Base-by-base conservation (phyloP, 345 rosid species). In the Adansonia digitata region DNA sequence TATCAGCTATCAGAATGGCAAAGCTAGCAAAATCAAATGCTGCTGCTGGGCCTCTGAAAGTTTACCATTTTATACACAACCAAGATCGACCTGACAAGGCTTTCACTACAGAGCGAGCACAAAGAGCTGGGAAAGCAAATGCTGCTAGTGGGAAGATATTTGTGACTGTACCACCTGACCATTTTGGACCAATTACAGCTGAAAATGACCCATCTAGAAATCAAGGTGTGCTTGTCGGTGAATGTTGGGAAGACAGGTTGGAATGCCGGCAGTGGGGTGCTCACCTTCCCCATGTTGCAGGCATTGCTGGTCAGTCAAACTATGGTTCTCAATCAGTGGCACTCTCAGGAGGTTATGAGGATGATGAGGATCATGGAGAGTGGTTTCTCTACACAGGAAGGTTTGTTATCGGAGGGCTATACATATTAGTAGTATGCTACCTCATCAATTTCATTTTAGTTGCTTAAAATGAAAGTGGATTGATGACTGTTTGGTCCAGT, bases 331-430 rank as follows among this genome's bases (percentile, higher is more conserved):
- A 90, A 67, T 92, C 93, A 0, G 90, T 92, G 56, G 92, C 83
- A 0, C 90, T 90, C 37, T 84, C 89, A 3, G 92, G 97, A 65
- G 93, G 97, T 11, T 92, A 89, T 51, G 57, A 78, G 68, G 95
- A 92, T 52, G 97, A 92, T 17, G 92, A 89, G 77, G 97, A 92
- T 37, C 95, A 89, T 53, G 97, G 95, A 18, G 93, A 92, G 69
- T 88, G 97, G 97, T 92, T 90, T 69, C 90, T 90, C 45, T 90
- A 86, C 83, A 90, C 95, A 7, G 92, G 90, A 71, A 89, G 92
- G 97, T 92, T 59, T 62, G 77, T 22, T 78, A 5, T 29, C 8
- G 2, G 42, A 15, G 9, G 65, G 68, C n/a, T 73, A 48, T 24
- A 15, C 24, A 27, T 29, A 15, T 27, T 27, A 46, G 56, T 17